Evolutionary conservation across 202 grass and related monocot genomes (phyloP), one percentile per base, ranked within the genome.

Genomic region (Schoenoplectus triqueter): DNA sequence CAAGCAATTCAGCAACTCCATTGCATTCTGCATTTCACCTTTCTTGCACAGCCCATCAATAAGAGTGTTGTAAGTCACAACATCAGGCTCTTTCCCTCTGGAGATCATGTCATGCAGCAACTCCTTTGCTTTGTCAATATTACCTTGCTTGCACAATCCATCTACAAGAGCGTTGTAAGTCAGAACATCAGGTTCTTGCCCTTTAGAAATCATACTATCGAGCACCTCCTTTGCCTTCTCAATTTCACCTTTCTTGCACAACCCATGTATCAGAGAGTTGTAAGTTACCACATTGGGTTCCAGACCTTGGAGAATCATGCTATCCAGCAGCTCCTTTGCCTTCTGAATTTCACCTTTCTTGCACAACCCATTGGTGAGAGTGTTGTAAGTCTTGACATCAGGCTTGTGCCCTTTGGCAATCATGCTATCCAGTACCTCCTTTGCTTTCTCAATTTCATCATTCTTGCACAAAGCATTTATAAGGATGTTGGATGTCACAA

Each of bases 391-490:
- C 59, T 18, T 62, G 59, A 62, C 59, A 19, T 62, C n/a, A 15
- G 59, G 59, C 59, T 62, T 18, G n/a, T 62, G 59, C 5, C 5
- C 59, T n/a, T 19, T 62, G 59, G 59, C 5, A 19, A 62, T 18
- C 59, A 62, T 62, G n/a, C 59, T 62, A 62, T 62, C 59, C 15
- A 62, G 59, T 18, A 62, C 59, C 59, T 62, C 59, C 59, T 62
- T 62, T 19, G 59, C 59, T 15, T 62, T 62, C 15, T 62, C 15
- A 17, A 62, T 62, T 6, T 62, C 59, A 18, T 18, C 59, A 19
- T 62, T 62, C 59, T 62, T 62, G 14, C 59, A 62, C 14, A 62
- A 18, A 14, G 15, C 59, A 18, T 62, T 15, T 62, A 62, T 62
- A 62, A 62, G 59, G 6, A 15, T 62, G 59, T 62, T 62, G 15